Evolutionary conservation across 2,329 filamentous ascomycete genomes (phyloP).

Genomic region (Colletotrichum cereale): DNA sequence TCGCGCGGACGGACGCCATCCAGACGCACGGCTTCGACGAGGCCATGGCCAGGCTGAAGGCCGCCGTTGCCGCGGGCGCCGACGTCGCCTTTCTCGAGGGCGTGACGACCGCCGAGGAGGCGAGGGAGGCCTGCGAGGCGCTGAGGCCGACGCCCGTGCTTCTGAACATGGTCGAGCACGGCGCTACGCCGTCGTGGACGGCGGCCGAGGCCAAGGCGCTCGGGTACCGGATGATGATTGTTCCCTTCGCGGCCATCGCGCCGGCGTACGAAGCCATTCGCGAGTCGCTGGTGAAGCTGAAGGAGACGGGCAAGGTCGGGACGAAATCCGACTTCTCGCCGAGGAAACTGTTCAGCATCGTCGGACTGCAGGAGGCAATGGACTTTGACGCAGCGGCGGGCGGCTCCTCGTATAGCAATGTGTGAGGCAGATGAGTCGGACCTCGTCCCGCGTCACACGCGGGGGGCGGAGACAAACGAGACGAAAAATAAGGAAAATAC

Average conservation of each 20-base stretch:
- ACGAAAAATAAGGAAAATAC: background rate
- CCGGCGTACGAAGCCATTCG: constrained; percentile 59
- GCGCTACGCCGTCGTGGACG: constrained; percentile 65
- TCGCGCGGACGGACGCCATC: constrained; percentile 73
- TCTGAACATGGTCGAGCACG: constrained; percentile 69
- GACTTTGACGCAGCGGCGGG: constrained; percentile 56
- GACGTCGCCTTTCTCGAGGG: constrained; percentile 73
- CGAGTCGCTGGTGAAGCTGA: constrained; percentile 53
- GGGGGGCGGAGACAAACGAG: background rate
- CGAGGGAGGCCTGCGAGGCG: constrained; percentile 57
- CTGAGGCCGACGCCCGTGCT: constrained; percentile 64
- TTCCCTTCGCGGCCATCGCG: constrained; percentile 62
- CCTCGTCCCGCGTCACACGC: background rate
- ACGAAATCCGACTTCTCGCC: constrained; percentile 60
- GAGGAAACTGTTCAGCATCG: constrained; percentile 63
- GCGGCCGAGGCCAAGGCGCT: constrained; percentile 65
- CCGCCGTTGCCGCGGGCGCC: constrained; percentile 66
- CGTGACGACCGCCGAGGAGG: constrained; percentile 64
- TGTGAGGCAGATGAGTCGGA: background rate
- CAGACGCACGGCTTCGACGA: constrained; percentile 69
- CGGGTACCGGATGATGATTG: constrained; percentile 71
- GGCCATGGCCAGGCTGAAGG: constrained; percentile 62
- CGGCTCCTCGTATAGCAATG: constrained; percentile 28
- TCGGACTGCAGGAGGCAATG: constrained; percentile 64
- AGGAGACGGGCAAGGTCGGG: constrained; percentile 51